Evolutionary conservation across 2,329 filamentous ascomycete genomes (phyloP), one percentile per base, ranked within the genome.

Genomic region (Penicillium vulpinum): DNA sequence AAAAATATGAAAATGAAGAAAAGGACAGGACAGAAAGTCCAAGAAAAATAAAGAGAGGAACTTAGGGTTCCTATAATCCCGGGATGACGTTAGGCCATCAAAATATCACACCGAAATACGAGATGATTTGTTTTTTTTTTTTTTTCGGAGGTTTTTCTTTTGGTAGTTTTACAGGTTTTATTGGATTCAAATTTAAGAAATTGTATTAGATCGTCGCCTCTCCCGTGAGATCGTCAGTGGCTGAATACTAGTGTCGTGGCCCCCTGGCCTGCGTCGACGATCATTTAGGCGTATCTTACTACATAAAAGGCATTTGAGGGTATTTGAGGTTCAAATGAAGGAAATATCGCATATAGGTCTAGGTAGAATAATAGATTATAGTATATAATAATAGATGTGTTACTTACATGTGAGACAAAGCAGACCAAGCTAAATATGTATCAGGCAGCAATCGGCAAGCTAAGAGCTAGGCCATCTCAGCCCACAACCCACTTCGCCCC

Each of bases 201-300:
- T 44, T 51, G 7, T 7, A 18, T 6, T 28, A 24, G 38, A 51
- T 57, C 54, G 38, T 49, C 54, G 55, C 16, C 39, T 51, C 46
- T 59, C 40, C 56, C 44, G 31, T 55, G 29, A 35, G 64, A 65
- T 65, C 64, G 63, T 66, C 63, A 60, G 64, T 66, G 64, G 64
- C 63, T 62, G 53, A 7, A 35, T 45, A 40, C 56, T 54, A 55
- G 59, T 60, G 62, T 51, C 35, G 39, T 41, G 31, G 28, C 35
- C 40, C 51, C 53, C 50, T 61, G 51, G 58, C 35, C 35, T 31
- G n/a, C 9, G 21, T n/a, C 24, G 60, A 40, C 59, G 62, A 65
- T 65, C 62, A 59, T 55, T 21, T 38, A 28, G 22, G 2, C 11
- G 33, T 35, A 48, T 29, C 3, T 29, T 9, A 38, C 15, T 24